A percentile compares a stretch with the other conserved stretches of the same genome.
These are phyloP conservation scores for Hypoxylon rickii DNA, from an alignment of 495 filamentous ascomycete species.

Conservation along the genomic window DNA sequence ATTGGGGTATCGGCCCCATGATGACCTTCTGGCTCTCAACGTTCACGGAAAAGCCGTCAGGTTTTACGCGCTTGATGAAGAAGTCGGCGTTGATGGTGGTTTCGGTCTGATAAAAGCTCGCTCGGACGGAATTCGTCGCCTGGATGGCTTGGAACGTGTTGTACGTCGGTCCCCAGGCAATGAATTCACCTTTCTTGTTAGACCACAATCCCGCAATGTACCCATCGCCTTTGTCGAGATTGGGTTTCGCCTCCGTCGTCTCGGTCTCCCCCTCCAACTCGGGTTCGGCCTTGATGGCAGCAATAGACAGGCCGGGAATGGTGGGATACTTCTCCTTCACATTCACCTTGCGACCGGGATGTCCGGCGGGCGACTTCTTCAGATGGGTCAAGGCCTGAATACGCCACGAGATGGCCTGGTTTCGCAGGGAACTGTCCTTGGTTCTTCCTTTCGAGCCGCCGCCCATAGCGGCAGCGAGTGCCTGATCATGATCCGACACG, in stretches of 20 bases:
- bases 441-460: background rate
- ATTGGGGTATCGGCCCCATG: constrained; percentile 19
- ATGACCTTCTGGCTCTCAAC: constrained; percentile 36
- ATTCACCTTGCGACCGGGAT: constrained; percentile 61
- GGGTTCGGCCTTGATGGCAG: no score
- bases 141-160: background rate
- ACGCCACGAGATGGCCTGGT: constrained; percentile 46
- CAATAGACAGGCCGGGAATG: constrained; percentile 43
- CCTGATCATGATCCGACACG: constrained; percentile 38
- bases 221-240: constrained; percentile 39
- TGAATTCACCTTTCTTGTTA: no score
- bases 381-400: constrained; percentile 53
- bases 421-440: constrained; percentile 2
- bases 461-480: constrained; percentile 15
- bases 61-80: constrained; percentile 47
- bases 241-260: constrained; percentile 43
- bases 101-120: constrained; percentile 47
- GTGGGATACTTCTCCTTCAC: constrained; percentile 68
- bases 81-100: constrained; percentile 42
- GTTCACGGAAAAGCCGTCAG: constrained; percentile 38
- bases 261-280: no score
- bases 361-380: constrained; percentile 65
- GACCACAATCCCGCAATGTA: no score
- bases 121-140: constrained; percentile 16
- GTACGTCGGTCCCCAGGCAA: background rate